Percentiles rank a stretch among this genome's conserved stretches.
These are phyloP conservation scores for Spergularia azorica DNA, from an alignment of 179 eudicot species.

Conservation along the genomic window DNA sequence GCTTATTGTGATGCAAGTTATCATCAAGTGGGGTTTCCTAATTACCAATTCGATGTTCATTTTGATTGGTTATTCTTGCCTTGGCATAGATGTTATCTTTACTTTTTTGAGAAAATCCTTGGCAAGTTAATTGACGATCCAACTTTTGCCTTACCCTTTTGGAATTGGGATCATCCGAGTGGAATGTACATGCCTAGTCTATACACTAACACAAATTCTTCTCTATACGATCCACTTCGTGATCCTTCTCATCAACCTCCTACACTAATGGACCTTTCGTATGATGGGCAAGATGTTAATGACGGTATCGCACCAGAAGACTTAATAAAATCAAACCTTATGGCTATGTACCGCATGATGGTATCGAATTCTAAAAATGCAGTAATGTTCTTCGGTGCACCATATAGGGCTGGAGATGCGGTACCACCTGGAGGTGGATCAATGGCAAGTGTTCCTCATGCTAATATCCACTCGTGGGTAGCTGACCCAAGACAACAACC, in stretches of 20 bases:
- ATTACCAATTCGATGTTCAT: slow-evolving; percentile 57
- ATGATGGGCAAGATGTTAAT: slow-evolving; percentile 7
- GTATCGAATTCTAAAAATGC: slow-evolving; percentile 39
- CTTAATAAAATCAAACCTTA: slow-evolving; percentile 37
- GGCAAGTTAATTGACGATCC: slow-evolving; percentile 61
- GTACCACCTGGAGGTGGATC: slow-evolving; percentile 51
- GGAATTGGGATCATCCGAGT: slow-evolving; percentile 64
- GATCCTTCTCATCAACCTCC: slow-evolving; percentile 52
- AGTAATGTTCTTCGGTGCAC: slow-evolving; percentile 47
- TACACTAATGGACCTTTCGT: slow-evolving; percentile 41
- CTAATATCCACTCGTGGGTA: slow-evolving; percentile 52
- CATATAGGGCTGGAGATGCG: slow-evolving; percentile 56
- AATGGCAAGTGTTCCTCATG: slow-evolving; percentile 60
- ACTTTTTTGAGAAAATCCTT: slow-evolving; percentile 56
- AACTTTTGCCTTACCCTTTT: slow-evolving; percentile 60
- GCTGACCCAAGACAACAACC: slow-evolving; percentile 52
- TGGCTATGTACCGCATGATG: slow-evolving; percentile 64
- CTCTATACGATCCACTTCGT: slow-evolving; percentile 48
- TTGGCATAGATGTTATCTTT: slow-evolving; percentile 55
- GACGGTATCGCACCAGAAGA: not conserved
- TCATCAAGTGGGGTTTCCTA: slow-evolving; percentile 56
- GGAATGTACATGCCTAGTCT: slow-evolving; percentile 55
- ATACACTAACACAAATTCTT: slow-evolving; percentile 33
- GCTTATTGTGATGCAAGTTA: slow-evolving; percentile 71
- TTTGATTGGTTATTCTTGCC: slow-evolving; percentile 70